Evolutionary conservation across 1,284 basidiomycete species (phyloP), one percentile per base, ranked within the genome.

Genomic region (Pterulicium gracile): DNA sequence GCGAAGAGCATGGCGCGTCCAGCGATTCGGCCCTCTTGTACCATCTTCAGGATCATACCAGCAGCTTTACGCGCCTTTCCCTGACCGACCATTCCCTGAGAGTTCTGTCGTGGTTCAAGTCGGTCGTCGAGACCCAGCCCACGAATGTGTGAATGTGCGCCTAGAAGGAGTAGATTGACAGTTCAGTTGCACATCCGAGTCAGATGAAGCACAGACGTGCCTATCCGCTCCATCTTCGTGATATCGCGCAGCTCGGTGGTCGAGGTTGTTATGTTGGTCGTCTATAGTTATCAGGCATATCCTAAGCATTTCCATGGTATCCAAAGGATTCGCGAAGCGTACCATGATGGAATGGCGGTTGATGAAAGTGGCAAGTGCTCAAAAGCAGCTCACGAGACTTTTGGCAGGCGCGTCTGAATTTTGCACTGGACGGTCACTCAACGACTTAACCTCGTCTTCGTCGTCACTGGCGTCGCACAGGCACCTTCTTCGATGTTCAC

Each of bases 81-180:
- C 62, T 98, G 95, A 0, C 95, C 95, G 22, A 98, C 92, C 85
- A 98, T 95, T 3, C 95, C 95, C 63, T 98, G 91, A 0, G 89
- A 81, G 58, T 82, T 87, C 24, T 75, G 77, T 17, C 90, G 78
- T 7, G 95, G 92, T 65, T 98, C 92, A 51, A 98, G 77, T 52
- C 81, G 68, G 54, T 91, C 89, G 60, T 97, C 94, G 46, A 98
- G 79, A 2, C 95, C 95, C 20, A 98, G 75, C 2, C 94, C 93
- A 47, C 81, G 88, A 57, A 97, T 93, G 67, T 97, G 93, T n/a
- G 93, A 96, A 64, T 96, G 93, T n/a, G 89, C 87, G 59, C 91
- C 90, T 91, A 51, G n/a, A n/a, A n/a, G n/a, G n/a, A n/a, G n/a
- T n/a, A n/a, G 34, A 50, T 47, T 34, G 20, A 44, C 44, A 44